Conservation (phyloP, 257 asterid genomes). For the Solanum gandarillasii region DNA sequence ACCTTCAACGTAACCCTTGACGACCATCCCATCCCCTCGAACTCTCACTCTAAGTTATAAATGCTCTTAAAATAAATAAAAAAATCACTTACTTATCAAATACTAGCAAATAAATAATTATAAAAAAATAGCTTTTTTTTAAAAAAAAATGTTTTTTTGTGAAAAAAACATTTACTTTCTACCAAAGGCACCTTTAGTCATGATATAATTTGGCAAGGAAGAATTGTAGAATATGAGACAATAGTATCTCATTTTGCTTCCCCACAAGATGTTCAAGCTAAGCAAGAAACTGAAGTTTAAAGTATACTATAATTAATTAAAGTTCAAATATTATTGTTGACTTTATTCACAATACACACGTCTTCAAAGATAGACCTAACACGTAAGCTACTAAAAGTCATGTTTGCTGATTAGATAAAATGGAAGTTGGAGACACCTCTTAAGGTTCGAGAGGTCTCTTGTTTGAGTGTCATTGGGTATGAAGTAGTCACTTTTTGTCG, state of each 20-base stretch:
- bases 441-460: background rate
- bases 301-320: background rate
- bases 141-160: background rate
- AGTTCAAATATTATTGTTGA: background rate
- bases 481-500: no score
- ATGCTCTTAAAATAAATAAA: background rate
- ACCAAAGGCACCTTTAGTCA: background rate
- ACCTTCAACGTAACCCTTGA: background rate
- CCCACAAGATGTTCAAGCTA: background rate
- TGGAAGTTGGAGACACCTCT: background rate
- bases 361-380: background rate
- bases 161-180: background rate
- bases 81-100: background rate
- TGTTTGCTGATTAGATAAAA: background rate
- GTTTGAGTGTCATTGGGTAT: background rate
- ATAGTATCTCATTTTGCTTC: background rate
- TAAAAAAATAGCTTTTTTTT: background rate
- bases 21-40: background rate
- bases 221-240: background rate
- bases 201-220: background rate
- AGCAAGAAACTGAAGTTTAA: background rate
- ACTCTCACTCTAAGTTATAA: background rate
- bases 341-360: background rate
- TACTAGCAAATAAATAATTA: background rate
- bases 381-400: background rate